Evolutionary conservation across 2,329 filamentous ascomycete genomes (phyloP).

Genomic region (Colletotrichum scovillei): DNA sequence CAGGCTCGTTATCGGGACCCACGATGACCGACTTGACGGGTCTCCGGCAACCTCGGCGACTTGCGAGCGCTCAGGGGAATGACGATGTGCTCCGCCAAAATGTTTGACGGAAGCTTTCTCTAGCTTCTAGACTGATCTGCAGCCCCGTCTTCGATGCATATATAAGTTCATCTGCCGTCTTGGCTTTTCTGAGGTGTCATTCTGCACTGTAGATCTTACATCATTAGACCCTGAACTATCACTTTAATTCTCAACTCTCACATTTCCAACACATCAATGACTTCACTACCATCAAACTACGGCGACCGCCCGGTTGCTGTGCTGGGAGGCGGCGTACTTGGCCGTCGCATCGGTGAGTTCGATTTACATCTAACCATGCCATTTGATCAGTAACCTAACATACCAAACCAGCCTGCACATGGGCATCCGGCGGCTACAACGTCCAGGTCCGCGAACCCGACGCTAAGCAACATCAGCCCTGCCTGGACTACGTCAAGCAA

Average conservation of each 20-base stretch:
- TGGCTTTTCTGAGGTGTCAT: background rate
- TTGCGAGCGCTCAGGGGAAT: background rate
- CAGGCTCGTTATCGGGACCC: background rate
- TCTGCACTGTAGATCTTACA: background rate
- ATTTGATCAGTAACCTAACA: too few relatives aligned
- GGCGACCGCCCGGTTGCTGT: conserved; percentile 47
- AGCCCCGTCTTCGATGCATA: background rate
- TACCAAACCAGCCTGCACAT: conserved; percentile 43
- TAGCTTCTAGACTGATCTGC: background rate
- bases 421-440: conserved; percentile 54
- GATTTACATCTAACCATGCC: too few relatives aligned
- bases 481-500: conserved; percentile 51
- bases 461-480: conserved; percentile 47
- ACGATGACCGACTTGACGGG: conserved; percentile 6
- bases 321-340: conserved; percentile 55
- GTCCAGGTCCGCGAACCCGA: conserved; percentile 56
- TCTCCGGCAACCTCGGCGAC: conserved; percentile 3
- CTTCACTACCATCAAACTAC: conserved; percentile 38
- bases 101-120: background rate
- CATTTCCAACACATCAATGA: conserved; percentile 23
- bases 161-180: background rate
- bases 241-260: background rate
- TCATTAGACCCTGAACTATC: background rate
- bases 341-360: conserved; percentile 48
- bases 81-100: conserved; percentile 11